These are phyloP conservation scores for Amanita rimosa DNA, from an alignment of 768 basidiomycete species.

Conservation along the genomic window DNA sequence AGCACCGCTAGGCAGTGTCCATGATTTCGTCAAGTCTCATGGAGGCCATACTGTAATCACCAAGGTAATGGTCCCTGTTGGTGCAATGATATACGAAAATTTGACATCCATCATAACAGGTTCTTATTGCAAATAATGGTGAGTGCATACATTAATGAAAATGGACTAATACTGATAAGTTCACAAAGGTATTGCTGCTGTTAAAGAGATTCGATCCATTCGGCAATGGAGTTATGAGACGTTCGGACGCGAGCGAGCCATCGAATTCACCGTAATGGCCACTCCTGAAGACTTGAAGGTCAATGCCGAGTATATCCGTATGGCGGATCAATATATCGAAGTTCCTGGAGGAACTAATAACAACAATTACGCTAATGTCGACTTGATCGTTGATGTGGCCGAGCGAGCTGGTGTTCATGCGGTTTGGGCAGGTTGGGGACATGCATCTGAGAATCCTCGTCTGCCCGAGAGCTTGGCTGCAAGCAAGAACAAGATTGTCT, in stretches of 20 bases:
- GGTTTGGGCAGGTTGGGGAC: constrained; percentile 99
- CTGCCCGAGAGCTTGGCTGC: constrained; percentile 89
- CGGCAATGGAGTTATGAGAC: constrained; percentile 99
- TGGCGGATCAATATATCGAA: constrained; percentile 99
- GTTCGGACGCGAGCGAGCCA: constrained; percentile 88
- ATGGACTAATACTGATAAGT: constrained; percentile 10
- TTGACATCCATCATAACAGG: constrained; percentile 32
- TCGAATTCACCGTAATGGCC: constrained; percentile 99
- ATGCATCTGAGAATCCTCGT: constrained; percentile 97
- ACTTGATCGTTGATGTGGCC: constrained; percentile 96
- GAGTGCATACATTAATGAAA: constrained; percentile 1
- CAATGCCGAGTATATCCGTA: constrained; percentile 99
- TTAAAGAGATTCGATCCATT: constrained; percentile 98
- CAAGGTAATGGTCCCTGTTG: constrained; percentile 47
- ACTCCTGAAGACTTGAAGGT: constrained; percentile 98
- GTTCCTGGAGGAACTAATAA: constrained; percentile 98
- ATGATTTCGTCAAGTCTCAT: constrained; percentile 83
- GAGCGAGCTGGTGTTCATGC: constrained; percentile 97
- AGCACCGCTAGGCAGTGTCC: constrained; percentile 66
- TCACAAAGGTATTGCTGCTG: constrained; percentile 85
- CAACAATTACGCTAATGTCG: constrained; percentile 99
- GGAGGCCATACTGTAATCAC: constrained; percentile 99
- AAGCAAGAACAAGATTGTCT: constrained; percentile 92
- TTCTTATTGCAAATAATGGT: constrained; percentile 99
- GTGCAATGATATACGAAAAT: constrained; percentile 1